Conservation (phyloP, 495 filamentous ascomycete genomes). For the Tuber melanosporum region DNA sequence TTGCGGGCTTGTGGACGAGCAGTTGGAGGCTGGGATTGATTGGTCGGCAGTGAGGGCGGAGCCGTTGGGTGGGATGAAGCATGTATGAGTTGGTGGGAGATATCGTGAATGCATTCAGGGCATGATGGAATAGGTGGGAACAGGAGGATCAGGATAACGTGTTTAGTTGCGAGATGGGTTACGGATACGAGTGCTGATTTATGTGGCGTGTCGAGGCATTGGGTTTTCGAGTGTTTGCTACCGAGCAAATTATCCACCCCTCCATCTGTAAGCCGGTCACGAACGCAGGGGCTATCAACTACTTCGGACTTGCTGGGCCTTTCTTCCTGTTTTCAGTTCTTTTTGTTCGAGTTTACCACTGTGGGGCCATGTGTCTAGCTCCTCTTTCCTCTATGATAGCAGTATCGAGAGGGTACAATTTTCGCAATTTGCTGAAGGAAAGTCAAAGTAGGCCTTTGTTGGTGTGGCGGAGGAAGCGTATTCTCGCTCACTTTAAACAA, state of each 20-base stretch:
- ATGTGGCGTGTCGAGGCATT: background rate
- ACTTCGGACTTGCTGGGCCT: background rate
- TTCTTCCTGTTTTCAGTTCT: background rate
- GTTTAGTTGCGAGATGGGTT: background rate
- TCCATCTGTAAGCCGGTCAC: background rate
- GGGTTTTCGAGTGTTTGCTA: background rate
- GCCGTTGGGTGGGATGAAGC: constrained; percentile 77
- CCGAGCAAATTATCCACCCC: background rate
- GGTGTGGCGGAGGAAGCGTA: background rate
- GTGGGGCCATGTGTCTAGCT: background rate
- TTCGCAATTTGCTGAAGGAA: background rate
- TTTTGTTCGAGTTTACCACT: background rate
- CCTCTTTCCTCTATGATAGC: background rate
- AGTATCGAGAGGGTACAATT: background rate
- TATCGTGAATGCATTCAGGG: background rate
- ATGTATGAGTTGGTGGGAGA: constrained; percentile 50
- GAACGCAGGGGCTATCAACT: background rate
- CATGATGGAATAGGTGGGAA: background rate
- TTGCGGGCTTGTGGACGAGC: constrained; percentile 82
- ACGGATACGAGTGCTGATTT: background rate
- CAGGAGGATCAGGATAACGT: background rate
- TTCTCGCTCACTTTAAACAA: background rate
- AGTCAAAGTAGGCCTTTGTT: background rate
- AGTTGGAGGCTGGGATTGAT: constrained; percentile 78
- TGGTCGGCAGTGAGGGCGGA: constrained; percentile 84